Evolutionary conservation across 2,329 filamentous ascomycete species (phyloP).

Genomic region (Colletotrichum sp.): DNA sequence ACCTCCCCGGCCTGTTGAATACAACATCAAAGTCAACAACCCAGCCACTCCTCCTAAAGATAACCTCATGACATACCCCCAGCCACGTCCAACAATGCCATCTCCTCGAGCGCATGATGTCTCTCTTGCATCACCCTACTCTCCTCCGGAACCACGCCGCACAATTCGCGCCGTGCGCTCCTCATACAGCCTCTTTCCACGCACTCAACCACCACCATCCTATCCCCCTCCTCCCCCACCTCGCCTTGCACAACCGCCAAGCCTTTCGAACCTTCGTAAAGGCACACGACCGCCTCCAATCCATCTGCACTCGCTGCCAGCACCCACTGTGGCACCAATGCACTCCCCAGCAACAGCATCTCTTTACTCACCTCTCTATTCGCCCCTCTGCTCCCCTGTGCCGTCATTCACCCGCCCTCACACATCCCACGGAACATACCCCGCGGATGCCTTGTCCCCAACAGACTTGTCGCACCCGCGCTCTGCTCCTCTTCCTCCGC

Average conservation of each 20-base stretch:
- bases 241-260: neutral
- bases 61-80: conserved; percentile 3
- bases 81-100: conserved; percentile 11
- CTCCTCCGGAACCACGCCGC: conserved; percentile 20
- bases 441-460: neutral
- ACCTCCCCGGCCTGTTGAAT: conserved; percentile 24
- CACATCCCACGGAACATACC: conserved; percentile 4
- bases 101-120: neutral
- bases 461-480: conserved; percentile 18
- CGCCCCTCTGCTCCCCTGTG: conserved; percentile 4
- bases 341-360: conserved; percentile 13
- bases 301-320: conserved; percentile 18
- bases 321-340: neutral
- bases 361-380: conserved; percentile 15
- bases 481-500: conserved; percentile 16
- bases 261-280: conserved; percentile 8
- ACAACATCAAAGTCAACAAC: conserved; percentile 17
- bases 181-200: conserved; percentile 23
- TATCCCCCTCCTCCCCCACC: conserved; percentile 8
- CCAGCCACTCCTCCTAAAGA: neutral
- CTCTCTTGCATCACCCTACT: neutral
- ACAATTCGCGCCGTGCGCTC: conserved; percentile 22
- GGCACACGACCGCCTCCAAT: conserved; percentile 18
- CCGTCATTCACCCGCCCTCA: conserved; percentile 15
- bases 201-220: neutral